Evolutionary conservation across 2,329 filamentous ascomycete species (phyloP).

Genomic region (Sphaerulina populicola): DNA sequence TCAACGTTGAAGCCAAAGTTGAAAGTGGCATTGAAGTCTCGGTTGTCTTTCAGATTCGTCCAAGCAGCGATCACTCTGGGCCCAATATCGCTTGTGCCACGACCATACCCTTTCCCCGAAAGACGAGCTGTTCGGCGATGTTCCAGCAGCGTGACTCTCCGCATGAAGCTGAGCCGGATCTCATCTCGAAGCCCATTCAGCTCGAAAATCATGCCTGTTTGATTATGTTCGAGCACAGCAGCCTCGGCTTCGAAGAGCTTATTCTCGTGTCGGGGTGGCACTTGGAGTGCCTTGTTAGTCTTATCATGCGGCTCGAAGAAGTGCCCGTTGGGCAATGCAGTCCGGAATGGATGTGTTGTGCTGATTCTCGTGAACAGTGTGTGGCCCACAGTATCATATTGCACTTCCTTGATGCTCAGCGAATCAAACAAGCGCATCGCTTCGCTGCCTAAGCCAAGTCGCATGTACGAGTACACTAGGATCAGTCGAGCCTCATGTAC

Average conservation of each 20-base stretch:
- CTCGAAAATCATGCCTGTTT: slow-evolving; percentile 34
- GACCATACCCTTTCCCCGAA: slow-evolving; percentile 19
- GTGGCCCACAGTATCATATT: slow-evolving; percentile 33
- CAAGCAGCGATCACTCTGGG: slow-evolving; percentile 27
- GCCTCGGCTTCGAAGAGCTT: slow-evolving; percentile 30
- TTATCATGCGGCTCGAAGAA: slow-evolving; percentile 27
- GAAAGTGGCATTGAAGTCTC: slow-evolving; percentile 32
- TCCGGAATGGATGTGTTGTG: slow-evolving; percentile 27
- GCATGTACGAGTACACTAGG: slow-evolving; percentile 32
- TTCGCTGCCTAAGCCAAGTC: slow-evolving; percentile 28
- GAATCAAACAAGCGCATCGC: slow-evolving; percentile 29
- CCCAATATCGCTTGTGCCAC: slow-evolving; percentile 18
- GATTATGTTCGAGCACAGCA: slow-evolving; percentile 26
- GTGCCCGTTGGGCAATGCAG: slow-evolving; percentile 16
- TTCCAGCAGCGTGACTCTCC: slow-evolving; percentile 30
- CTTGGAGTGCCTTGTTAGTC: slow-evolving; percentile 23
- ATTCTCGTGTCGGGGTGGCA: slow-evolving; percentile 29
- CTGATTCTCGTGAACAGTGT: slow-evolving; percentile 30
- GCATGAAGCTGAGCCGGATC: slow-evolving; percentile 26
- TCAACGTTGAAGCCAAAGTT: slow-evolving; percentile 30
- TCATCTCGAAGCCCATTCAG: slow-evolving; percentile 29
- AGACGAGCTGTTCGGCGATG: slow-evolving; percentile 29
- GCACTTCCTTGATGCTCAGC: slow-evolving; percentile 32
- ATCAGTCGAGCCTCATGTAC: slow-evolving; percentile 31
- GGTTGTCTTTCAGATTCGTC: slow-evolving; percentile 27